Percentiles rank a stretch among this genome's conserved stretches.
These are phyloP conservation scores for Amanita exitialis DNA, from an alignment of 768 basidiomycete genomes.

Conservation along the genomic window DNA sequence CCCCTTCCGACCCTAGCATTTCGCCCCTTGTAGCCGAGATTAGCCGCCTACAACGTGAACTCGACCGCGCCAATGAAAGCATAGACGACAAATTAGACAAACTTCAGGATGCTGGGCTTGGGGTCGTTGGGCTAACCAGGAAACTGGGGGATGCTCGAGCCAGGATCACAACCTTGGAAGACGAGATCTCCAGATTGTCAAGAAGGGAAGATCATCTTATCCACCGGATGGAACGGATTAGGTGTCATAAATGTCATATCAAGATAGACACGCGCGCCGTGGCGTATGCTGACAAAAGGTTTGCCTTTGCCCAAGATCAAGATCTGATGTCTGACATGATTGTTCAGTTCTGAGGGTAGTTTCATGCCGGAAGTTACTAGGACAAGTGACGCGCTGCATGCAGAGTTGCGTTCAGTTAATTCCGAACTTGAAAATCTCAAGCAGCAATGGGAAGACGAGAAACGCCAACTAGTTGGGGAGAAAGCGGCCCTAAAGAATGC, in stretches of 20 bases:
- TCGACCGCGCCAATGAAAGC: conserved; percentile 71
- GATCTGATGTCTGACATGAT: background rate
- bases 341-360: conserved; percentile 41
- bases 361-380: conserved; percentile 55
- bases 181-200: conserved; percentile 54
- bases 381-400: conserved; percentile 53
- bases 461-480: conserved; percentile 51
- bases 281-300: conserved; percentile 56
- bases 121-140: conserved; percentile 59
- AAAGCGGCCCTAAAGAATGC: conserved; percentile 66
- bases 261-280: conserved; percentile 45
- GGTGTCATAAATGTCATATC: conserved; percentile 61
- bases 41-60: conserved; percentile 59
- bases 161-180: conserved; percentile 47
- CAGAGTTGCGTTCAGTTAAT: conserved; percentile 54
- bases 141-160: conserved; percentile 64
- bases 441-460: conserved; percentile 63
- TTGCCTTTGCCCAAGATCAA: conserved; percentile 3
- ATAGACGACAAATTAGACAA: conserved; percentile 86
- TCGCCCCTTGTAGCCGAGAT: conserved; percentile 68
- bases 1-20: conserved; percentile 44
- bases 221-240: conserved; percentile 46
- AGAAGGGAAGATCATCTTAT: conserved; percentile 63
- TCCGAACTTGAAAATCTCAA: conserved; percentile 53
- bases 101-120: conserved; percentile 72